These are phyloP conservation scores for Hypoxylon sp. DNA, from an alignment of 2,329 filamentous ascomycete genomes.

Conservation along the genomic window DNA sequence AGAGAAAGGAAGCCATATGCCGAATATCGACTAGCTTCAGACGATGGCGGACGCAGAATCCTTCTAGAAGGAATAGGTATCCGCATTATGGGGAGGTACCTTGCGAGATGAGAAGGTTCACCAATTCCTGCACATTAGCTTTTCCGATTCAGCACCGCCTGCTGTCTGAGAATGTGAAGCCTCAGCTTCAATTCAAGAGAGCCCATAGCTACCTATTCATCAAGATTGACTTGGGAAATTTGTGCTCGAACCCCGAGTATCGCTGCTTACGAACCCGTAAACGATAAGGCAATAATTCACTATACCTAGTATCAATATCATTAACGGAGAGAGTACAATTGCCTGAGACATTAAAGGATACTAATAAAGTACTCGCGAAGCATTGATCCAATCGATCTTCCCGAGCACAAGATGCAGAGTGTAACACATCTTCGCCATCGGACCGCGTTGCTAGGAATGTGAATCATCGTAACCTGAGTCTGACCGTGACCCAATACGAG, in stretches of 20 bases:
- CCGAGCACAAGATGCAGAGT: conserved; percentile 8
- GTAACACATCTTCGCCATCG: conserved; percentile 24
- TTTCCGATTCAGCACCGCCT: background rate
- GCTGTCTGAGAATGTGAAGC: conserved; percentile 4
- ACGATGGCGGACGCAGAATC: conserved; percentile 35
- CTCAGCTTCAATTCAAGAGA: background rate
- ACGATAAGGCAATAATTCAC: conserved; percentile 8
- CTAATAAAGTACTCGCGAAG: conserved; percentile 9
- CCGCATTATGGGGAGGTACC: conserved; percentile 1
- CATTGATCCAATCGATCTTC: conserved; percentile 10
- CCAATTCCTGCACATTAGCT: background rate
- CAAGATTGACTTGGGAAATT: conserved; percentile 3
- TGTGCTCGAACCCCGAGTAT: conserved; percentile 8
- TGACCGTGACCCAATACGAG: conserved; percentile 32
- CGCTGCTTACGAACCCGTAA: background rate
- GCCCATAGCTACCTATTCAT: conserved; percentile 4
- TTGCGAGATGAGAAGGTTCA: conserved; percentile 6
- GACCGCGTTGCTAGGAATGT: conserved; percentile 9
- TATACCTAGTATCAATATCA: conserved; percentile 9
- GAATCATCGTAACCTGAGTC: conserved; percentile 36
- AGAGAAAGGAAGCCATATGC: conserved; percentile 15
- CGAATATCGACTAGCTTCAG: conserved; percentile 34
- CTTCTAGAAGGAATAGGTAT: conserved; percentile 44
- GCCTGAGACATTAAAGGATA: conserved; percentile 30
- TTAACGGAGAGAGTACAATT: conserved; percentile 9